A percentile compares a stretch with the other conserved stretches of the same genome.
Evolutionary conservation across 2,329 filamentous ascomycete genomes (phyloP).

Genomic region (Calonectria crousiana): DNA sequence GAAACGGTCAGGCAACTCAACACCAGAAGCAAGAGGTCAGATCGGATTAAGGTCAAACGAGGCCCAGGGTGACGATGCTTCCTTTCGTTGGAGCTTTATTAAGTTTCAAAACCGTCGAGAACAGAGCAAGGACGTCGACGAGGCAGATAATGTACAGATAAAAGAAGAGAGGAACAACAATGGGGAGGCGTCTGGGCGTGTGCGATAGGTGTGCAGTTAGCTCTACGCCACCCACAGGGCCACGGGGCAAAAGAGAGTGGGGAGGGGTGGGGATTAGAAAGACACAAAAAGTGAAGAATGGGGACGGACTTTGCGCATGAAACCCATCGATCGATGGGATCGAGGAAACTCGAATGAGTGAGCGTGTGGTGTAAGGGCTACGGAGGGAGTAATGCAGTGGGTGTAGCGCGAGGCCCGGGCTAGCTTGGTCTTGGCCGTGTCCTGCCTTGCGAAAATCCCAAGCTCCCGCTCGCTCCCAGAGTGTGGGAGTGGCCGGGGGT

Average conservation of each 20-base stretch:
- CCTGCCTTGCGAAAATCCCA: conserved; percentile 26
- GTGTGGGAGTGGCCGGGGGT: conserved; percentile 26
- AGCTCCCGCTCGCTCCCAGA: conserved; percentile 28
- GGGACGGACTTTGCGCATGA: conserved; percentile 45
- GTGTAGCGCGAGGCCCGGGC: conserved; percentile 9
- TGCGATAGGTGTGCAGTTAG: not conserved
- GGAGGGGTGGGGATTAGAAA: not conserved
- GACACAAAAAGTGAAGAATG: conserved; percentile 40
- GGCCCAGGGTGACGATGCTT: not conserved
- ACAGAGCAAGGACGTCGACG: not conserved
- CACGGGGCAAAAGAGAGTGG: conserved; percentile 11
- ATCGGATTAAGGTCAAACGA: conserved; percentile 20
- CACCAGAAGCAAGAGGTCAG: conserved; percentile 3
- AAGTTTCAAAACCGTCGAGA: conserved; percentile 21
- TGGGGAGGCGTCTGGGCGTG: not conserved
- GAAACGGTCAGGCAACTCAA: conserved; percentile 4
- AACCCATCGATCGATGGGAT: conserved; percentile 53
- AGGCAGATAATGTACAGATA: conserved; percentile 9
- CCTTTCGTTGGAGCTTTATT: conserved; percentile 21
- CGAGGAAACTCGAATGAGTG: conserved; percentile 42
- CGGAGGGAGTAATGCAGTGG: not conserved
- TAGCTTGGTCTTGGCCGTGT: conserved; percentile 7
- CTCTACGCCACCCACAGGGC: not conserved
- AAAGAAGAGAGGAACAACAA: not conserved
- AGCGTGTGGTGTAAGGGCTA: conserved; percentile 17